Base-by-base conservation (phyloP, 2,329 filamentous ascomycete species). In the Phoma sp. region DNA sequence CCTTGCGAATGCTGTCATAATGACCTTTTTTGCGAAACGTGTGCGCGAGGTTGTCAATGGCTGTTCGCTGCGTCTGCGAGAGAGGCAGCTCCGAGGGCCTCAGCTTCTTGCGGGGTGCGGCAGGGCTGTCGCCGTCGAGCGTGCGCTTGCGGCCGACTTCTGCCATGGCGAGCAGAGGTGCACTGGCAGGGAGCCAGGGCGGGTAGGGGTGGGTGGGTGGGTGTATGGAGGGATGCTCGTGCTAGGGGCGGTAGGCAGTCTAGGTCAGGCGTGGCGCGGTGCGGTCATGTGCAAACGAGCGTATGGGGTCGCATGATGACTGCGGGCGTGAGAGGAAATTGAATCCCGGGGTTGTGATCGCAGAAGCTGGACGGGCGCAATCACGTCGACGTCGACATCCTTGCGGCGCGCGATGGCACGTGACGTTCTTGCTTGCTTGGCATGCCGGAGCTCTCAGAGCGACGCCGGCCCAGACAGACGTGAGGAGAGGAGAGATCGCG, bases 21-120 rank as follows among this genome's bases (percentile, higher is more conserved):
- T 89, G 89, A 57, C 91, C 91, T 75, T 91, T 92, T 78, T 93
- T 94, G 77, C 93, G 93, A 78, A 93, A 94, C 10, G 84, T 88
- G 70, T 91, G 88, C n/a, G 90, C 85, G 21, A 94, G 82, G 15
- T 82, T 84, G 65, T 93, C 90, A 52, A 94, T 91, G 1, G 88
- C 87, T 1, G 84, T 83, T 61, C 89, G 83, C 47, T 91, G 90
- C n/a, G 86, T 83, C 3, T 88, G 88, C 5, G 89, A 84, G 19
- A 93, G 77, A 1, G 90, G 90, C 17, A 94, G 81, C 64, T 94
- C 90, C 0, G 88, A 88, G 3, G 89, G 85, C 73, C 91, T 91
- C 72, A 88, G 85, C 67, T 86, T 89, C 64, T 82, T 83, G 63
- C 79, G 78, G 36, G 74, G 64, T 32, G 72, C 55, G 9, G 67